Evolutionary conservation across 805 yeast species (phyloP).

Genomic region (Schwanniomyces polymorphus): DNA sequence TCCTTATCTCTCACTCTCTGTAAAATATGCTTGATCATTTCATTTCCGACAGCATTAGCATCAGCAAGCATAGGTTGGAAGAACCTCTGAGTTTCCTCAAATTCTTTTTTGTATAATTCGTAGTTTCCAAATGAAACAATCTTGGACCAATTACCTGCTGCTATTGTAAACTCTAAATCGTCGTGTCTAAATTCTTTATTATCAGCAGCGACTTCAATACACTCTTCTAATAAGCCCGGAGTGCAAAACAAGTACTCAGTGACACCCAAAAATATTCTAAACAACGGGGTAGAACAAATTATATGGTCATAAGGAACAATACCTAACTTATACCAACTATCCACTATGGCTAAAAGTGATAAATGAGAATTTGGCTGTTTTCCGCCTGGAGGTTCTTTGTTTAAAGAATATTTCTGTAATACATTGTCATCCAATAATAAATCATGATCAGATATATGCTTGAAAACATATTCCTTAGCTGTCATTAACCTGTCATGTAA

Average conservation of each 20-base stretch:
- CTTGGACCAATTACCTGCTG: constrained; percentile 87
- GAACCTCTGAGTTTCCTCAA: constrained; percentile 79
- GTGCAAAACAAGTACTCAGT: constrained; percentile 88
- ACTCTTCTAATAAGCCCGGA: constrained; percentile 77
- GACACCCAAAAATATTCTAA: constrained; percentile 91
- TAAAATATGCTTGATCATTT: constrained; percentile 83
- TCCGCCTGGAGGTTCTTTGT: constrained; percentile 67
- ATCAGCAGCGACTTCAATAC: constrained; percentile 67
- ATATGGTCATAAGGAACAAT: constrained; percentile 96
- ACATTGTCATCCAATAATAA: constrained; percentile 75
- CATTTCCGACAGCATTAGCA: constrained; percentile 87
- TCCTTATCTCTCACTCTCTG: constrained; percentile 38
- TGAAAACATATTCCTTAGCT: constrained; percentile 79
- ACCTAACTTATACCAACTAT: constrained; percentile 83
- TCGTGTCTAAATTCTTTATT: constrained; percentile 77
- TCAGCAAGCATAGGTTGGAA: constrained; percentile 86
- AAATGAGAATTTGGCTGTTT: constrained; percentile 84
- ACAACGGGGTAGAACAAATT: constrained; percentile 91
- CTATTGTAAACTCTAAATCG: constrained; percentile 88
- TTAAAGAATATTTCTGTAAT: constrained; percentile 75
- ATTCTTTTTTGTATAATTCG: constrained; percentile 65
- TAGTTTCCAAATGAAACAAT: constrained; percentile 77
- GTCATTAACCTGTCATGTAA: constrained; percentile 55
- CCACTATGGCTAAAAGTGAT: constrained; percentile 86
- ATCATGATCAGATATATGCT: constrained; percentile 56